phyloP scores from a whole-genome alignment of 1,284 basidiomycete species.

The Chalciporus piperatoides region DNA sequence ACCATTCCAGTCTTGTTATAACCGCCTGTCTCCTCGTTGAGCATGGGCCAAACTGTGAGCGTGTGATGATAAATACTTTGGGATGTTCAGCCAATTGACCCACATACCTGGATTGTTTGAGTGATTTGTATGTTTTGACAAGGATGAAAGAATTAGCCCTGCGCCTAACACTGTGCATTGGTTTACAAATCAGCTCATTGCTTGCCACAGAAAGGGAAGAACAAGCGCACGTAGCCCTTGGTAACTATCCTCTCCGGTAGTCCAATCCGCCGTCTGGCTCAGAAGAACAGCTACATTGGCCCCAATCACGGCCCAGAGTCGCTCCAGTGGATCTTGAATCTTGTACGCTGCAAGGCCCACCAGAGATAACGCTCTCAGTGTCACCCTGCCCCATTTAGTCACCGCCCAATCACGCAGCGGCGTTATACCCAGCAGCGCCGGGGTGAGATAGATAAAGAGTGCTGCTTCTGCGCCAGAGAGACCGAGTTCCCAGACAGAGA shows the following conservation, averaged over 20 bases:
- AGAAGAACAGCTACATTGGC: conserved; percentile 53
- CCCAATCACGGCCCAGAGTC: conserved; percentile 56
- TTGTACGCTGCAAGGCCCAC: conserved; percentile 61
- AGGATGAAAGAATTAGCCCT: conserved; percentile 65
- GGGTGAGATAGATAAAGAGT: conserved; percentile 65
- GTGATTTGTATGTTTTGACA: conserved; percentile 78
- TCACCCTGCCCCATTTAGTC: conserved; percentile 46
- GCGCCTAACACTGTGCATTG: conserved; percentile 51
- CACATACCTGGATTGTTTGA: conserved; percentile 73
- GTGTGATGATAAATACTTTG: conserved; percentile 1
- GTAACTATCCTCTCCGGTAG: conserved; percentile 43
- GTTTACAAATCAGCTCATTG: background rate
- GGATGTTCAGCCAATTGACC: background rate
- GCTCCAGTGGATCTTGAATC: conserved; percentile 49
- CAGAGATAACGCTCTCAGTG: conserved; percentile 49
- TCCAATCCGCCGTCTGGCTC: conserved; percentile 55
- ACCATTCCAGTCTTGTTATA: conserved; percentile 68
- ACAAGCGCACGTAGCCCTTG: conserved; percentile 55
- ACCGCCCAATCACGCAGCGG: conserved; percentile 44
- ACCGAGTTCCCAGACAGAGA: conserved; percentile 86
- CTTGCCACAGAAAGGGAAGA: background rate
- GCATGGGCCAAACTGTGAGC: conserved; percentile 73
- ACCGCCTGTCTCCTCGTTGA: conserved; percentile 63
- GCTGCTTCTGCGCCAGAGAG: conserved; percentile 76
- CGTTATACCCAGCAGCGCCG: conserved; percentile 52